Evolutionary conservation across 164 flowering plant species (phyloP).

Genomic region (Vitis vinifera): ASM3070453v1 NC_081807.1:6780001-6780500

Average conservation of each 20-base stretch:
- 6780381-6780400: too few relatives aligned
- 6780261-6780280: not conserved
- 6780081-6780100: not conserved
- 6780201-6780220: constrained; percentile 73
- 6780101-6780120: not conserved
- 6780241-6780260: constrained; percentile 77
- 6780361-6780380: too few relatives aligned
- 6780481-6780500: too few relatives aligned
- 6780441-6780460: too few relatives aligned
- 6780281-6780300: not conserved
- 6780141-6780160: constrained; percentile 90
- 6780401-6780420: too few relatives aligned
- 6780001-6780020: constrained; percentile 18
- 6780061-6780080: not conserved
- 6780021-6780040: not conserved
- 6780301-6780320: too few relatives aligned
- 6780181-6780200: constrained; percentile 88
- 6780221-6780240: constrained; percentile 86
- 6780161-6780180: constrained; percentile 81
- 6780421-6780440: too few relatives aligned
- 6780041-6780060: not conserved
- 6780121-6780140: constrained; percentile 17
- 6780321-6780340: too few relatives aligned
- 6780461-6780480: too few relatives aligned
- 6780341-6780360: too few relatives aligned